Conservation (phyloP, 129 eudicot species). For the Escallonia rubra region DNA sequence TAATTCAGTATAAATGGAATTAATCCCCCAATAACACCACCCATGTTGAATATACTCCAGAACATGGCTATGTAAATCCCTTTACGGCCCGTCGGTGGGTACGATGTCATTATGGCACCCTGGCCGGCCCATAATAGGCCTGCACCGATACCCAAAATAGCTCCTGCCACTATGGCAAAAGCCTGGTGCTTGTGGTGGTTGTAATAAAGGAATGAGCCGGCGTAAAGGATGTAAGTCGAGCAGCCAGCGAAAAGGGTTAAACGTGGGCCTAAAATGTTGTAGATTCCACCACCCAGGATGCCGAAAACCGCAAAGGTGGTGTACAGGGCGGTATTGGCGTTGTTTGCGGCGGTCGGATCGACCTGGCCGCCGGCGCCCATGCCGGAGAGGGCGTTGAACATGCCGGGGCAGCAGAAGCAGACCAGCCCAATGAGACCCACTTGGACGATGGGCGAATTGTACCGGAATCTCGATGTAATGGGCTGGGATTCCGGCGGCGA, state of each 20-base stretch:
- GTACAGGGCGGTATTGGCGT: constrained; percentile 96
- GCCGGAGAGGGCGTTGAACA: constrained; percentile 97
- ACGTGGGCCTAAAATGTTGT: constrained; percentile 83
- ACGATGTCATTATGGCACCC: constrained; percentile 94
- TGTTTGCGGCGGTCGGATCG: constrained; percentile 84
- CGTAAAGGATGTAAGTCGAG: constrained; percentile 72
- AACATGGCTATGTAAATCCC: constrained; percentile 82
- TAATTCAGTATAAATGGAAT: constrained; percentile 73
- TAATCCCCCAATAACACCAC: constrained; percentile 92
- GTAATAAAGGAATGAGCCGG: constrained; percentile 82
- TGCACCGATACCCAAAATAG: constrained; percentile 78
- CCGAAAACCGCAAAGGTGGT: constrained; percentile 92
- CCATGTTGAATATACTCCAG: constrained; percentile 89
- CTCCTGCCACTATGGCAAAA: constrained; percentile 75
- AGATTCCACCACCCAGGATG: constrained; percentile 85
- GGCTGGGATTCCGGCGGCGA: constrained; percentile 3
- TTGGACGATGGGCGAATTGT: constrained; percentile 82
- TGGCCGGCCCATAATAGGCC: constrained; percentile 96
- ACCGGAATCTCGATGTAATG: constrained; percentile 37
- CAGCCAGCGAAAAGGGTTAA: constrained; percentile 79
- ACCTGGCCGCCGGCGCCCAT: constrained; percentile 99
- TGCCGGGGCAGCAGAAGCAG: constrained; percentile 95
- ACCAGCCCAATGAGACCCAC: constrained; percentile 75
- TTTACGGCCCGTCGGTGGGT: constrained; percentile 67
- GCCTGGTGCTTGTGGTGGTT: constrained; percentile 72